Percentiles rank a stretch among this genome's conserved stretches.
These are phyloP conservation scores for Pinus albicaulis DNA, from an alignment of 75 land plant species.

Conservation along the genomic window DNA sequence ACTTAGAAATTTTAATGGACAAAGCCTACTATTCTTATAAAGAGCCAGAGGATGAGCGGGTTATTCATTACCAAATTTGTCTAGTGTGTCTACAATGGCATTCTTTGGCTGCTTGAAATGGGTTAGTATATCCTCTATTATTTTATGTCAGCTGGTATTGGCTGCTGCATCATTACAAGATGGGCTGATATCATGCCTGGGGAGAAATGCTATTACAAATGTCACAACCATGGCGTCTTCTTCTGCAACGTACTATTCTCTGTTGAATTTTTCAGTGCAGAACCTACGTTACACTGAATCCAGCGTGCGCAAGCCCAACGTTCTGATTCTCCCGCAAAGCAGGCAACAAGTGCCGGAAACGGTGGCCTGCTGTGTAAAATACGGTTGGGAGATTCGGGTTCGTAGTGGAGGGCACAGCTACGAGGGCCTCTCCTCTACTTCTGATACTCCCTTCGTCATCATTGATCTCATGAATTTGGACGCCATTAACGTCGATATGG, in stretches of 20 bases:
- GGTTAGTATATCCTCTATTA: too few species aligned
- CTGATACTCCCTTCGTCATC: neutral
- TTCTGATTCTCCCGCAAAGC: slow-evolving; percentile 17
- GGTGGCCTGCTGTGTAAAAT: neutral
- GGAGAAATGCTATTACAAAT: neutral
- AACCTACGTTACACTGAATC: too few species aligned
- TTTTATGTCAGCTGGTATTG: too few species aligned
- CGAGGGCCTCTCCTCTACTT: slow-evolving; percentile 13
- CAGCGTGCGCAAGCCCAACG: slow-evolving; percentile 5
- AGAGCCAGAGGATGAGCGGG: too few species aligned
- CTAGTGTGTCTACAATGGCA: too few species aligned
- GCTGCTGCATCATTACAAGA: too few species aligned
- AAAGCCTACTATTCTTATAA: too few species aligned
- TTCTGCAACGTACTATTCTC: too few species aligned
- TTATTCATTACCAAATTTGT: too few species aligned
- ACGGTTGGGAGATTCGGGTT: slow-evolving; percentile 8
- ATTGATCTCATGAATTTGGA: neutral
- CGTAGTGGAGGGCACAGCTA: slow-evolving; percentile 45
- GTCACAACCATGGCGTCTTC: neutral
- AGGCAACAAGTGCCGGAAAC: neutral
- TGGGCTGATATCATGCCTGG: neutral
- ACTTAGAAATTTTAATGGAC: too few species aligned
- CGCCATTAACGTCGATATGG: slow-evolving; percentile 8
- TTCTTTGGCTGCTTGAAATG: too few species aligned
- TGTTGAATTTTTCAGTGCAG: too few species aligned